These are phyloP conservation scores for Remersonia thermophila DNA, from an alignment of 2,329 filamentous ascomycete species.

Conservation along the genomic window DNA sequence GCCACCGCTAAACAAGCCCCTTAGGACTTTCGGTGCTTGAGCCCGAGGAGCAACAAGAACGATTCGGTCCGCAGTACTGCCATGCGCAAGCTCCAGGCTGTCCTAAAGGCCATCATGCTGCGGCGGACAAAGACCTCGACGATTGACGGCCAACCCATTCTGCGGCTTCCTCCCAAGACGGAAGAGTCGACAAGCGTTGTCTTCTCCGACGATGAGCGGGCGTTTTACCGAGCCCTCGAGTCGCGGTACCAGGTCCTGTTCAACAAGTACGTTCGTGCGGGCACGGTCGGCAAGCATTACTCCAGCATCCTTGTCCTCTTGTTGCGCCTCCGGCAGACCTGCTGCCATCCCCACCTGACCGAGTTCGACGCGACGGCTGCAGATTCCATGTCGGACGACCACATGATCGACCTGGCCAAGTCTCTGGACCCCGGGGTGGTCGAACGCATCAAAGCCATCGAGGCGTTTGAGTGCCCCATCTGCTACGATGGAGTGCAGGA, in stretches of 20 bases:
- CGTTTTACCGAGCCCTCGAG: conserved; percentile 56
- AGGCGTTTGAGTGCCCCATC: conserved; percentile 66
- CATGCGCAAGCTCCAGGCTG: conserved; percentile 59
- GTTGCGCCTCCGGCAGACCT: conserved; percentile 67
- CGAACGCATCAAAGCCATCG: conserved; percentile 44
- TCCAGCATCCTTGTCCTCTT: conserved; percentile 69
- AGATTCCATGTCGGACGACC: conserved; percentile 32
- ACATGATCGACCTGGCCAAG: conserved; percentile 35
- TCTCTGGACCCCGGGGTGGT: conserved; percentile 48
- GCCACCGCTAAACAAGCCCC: too few species aligned
- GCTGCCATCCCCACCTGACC: conserved; percentile 64
- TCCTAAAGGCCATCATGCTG: conserved; percentile 71
- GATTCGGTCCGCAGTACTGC: conserved; percentile 44
- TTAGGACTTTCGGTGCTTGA: conserved; percentile 29
- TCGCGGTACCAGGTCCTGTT: conserved; percentile 54
- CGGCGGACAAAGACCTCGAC: conserved; percentile 69
- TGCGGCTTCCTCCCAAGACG: conserved; percentile 53
- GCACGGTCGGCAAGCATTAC: conserved; percentile 60
- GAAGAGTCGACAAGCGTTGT: conserved; percentile 49
- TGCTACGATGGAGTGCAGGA: conserved; percentile 68
- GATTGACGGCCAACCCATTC: conserved; percentile 68
- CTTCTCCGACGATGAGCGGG: conserved; percentile 53
- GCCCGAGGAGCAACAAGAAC: conserved; percentile 19
- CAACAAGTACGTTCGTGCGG: conserved; percentile 61
- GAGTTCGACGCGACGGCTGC: conserved; percentile 30